Conservation (phyloP, 2,329 filamentous ascomycete genomes). For the Alternaria atra region DNA sequence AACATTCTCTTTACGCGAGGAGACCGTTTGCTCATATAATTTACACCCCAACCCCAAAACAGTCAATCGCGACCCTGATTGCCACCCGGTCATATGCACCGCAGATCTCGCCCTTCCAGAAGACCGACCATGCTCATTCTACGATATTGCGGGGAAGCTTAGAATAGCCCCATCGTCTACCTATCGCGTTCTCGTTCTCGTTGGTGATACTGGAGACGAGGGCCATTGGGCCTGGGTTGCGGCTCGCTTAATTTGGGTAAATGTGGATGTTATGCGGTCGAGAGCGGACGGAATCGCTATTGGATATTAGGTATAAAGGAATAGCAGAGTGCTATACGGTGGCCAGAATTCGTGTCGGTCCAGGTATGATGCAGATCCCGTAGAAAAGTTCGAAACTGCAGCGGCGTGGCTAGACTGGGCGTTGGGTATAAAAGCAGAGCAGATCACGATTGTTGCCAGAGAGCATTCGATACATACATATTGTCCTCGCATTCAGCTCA, state of each 20-base stretch:
- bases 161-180: conserved; percentile 13
- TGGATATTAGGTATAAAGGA: conserved; percentile 28
- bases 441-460: background rate
- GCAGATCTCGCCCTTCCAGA: conserved; percentile 17
- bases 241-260: conserved; percentile 32
- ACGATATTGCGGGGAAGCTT: conserved; percentile 22
- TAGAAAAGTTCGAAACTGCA: background rate
- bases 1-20: background rate
- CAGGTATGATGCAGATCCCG: background rate
- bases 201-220: background rate
- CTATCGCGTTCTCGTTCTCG: background rate
- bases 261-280: conserved; percentile 14
- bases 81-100: conserved; percentile 13
- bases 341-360: background rate
- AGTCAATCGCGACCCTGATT: background rate
- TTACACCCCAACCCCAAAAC: background rate
- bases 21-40: background rate
- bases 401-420: background rate
- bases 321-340: conserved; percentile 22
- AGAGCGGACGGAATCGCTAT: conserved; percentile 12
- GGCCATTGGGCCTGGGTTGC: background rate
- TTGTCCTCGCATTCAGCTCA: background rate
- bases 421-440: background rate
- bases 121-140: background rate
- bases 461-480: background rate